Evolutionary conservation across 169 alveolate species (phyloP).

Genomic region (Miamiensis avidus): DNA sequence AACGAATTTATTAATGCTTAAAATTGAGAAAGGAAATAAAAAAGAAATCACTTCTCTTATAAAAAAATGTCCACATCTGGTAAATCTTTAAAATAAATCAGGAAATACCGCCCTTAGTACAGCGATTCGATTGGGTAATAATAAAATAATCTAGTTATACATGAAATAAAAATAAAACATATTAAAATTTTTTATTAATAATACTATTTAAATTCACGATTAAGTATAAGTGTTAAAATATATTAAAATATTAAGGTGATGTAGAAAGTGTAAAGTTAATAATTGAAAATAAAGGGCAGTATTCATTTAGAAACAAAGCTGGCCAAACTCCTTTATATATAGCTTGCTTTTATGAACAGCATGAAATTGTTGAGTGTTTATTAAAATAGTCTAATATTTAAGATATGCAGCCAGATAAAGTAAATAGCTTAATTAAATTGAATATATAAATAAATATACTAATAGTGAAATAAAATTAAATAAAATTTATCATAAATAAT

Average conservation of each 20-base stretch:
- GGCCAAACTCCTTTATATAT: neutral
- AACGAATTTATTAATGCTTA: neutral
- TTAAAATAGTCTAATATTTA: too few relatives aligned
- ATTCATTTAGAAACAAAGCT: neutral
- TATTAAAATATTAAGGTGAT: neutral
- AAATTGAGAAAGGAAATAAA: constrained; percentile 14
- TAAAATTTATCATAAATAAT: neutral
- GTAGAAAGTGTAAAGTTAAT: too few relatives aligned
- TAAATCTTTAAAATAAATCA: constrained; percentile 11
- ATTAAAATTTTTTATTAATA: neutral
- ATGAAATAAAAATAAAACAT: neutral
- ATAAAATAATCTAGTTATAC: too few relatives aligned
- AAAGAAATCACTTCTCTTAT: neutral
- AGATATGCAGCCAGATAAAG: neutral
- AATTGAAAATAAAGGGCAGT: neutral
- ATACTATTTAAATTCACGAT: neutral
- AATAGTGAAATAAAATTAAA: neutral
- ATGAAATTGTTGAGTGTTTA: too few relatives aligned
- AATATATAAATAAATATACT: neutral
- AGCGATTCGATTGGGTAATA: neutral
- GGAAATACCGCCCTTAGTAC: constrained; percentile 1
- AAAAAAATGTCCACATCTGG: neutral
- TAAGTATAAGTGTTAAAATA: neutral
- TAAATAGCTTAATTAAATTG: too few relatives aligned
- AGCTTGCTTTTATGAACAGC: neutral